Conservation (phyloP, 441 rosid species). For the Pelargonium cotyledonis region DNA sequence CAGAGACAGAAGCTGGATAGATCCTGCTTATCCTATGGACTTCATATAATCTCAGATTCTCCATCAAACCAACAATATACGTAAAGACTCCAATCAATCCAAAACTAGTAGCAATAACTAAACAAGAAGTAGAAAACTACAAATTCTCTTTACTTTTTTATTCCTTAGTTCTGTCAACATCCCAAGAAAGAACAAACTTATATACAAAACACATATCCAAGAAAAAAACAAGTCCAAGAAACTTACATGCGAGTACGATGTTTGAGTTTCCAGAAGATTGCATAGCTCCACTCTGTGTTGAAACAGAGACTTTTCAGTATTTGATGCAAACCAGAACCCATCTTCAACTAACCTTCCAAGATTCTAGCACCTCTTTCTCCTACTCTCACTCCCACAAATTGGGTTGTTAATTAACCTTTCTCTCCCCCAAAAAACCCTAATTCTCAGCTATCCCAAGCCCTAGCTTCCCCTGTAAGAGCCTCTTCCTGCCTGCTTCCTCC, state of each 20-base stretch:
- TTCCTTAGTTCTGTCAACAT: not conserved
- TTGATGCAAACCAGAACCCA: constrained; percentile 52
- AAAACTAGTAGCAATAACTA: not conserved
- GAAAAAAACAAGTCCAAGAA: not conserved
- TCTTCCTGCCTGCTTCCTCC: constrained; percentile 97
- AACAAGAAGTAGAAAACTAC: constrained; percentile 7
- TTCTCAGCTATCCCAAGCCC: constrained; percentile 25
- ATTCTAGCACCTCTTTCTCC: constrained; percentile 21
- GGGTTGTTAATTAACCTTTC: constrained; percentile 12
- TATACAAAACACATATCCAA: not conserved
- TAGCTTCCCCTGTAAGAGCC: constrained; percentile 96
- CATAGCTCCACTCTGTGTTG: constrained; percentile 72
- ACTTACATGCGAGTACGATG: constrained; percentile 67
- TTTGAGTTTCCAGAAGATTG: constrained; percentile 84
- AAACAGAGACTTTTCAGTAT: constrained; percentile 69
- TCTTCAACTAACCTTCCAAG: constrained; percentile 17
- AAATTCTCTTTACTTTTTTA: constrained; percentile 5
- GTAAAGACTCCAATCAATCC: not conserved
- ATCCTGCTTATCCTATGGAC: not conserved
- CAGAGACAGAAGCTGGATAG: not conserved
- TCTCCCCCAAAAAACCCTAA: constrained; percentile 26
- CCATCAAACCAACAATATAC: not conserved
- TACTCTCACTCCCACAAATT: constrained; percentile 16
- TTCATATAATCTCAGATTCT: constrained; percentile 4
- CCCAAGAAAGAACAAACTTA: too few relatives aligned